Evolutionary conservation across 495 filamentous ascomycete genomes (phyloP).

Genomic region (Xylaria grammica): DNA sequence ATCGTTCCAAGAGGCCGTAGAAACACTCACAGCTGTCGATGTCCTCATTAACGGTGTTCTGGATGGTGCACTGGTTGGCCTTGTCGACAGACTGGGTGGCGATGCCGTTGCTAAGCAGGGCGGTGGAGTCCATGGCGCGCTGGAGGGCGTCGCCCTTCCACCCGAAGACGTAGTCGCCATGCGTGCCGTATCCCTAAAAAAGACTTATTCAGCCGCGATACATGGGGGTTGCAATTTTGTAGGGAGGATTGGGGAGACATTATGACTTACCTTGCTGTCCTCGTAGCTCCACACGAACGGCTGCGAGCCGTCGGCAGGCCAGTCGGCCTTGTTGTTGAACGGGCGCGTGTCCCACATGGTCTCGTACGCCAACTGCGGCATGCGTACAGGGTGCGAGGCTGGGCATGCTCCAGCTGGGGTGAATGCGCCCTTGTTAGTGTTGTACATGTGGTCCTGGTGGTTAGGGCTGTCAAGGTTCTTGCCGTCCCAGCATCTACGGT

Average conservation of each 20-base stretch:
- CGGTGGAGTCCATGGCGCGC: constrained; percentile 41
- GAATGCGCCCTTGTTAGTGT: constrained; percentile 36
- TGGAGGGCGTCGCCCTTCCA: constrained; percentile 51
- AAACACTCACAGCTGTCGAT: constrained; percentile 45
- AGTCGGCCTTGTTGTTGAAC: constrained; percentile 46
- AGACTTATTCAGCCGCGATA: constrained; percentile 21
- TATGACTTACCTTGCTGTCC: constrained; percentile 29
- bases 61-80: constrained; percentile 46
- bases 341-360: constrained; percentile 49
- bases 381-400: constrained; percentile 41
- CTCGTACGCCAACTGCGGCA: constrained; percentile 51
- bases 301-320: constrained; percentile 47
- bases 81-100: constrained; percentile 41
- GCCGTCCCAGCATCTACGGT: constrained; percentile 51
- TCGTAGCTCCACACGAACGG: constrained; percentile 40
- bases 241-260: constrained; percentile 11
- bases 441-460: constrained; percentile 50
- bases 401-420: constrained; percentile 43
- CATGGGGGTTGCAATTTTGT: constrained; percentile 5
- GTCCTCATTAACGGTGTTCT: constrained; percentile 42
- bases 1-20: constrained; percentile 1
- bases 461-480: constrained; percentile 54
- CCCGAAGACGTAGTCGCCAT: constrained; percentile 53
- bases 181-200: constrained; percentile 41
- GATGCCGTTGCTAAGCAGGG: constrained; percentile 43